phyloP scores from a whole-genome alignment of 441 rosid species.

The Gossypium lobatum region DNA sequence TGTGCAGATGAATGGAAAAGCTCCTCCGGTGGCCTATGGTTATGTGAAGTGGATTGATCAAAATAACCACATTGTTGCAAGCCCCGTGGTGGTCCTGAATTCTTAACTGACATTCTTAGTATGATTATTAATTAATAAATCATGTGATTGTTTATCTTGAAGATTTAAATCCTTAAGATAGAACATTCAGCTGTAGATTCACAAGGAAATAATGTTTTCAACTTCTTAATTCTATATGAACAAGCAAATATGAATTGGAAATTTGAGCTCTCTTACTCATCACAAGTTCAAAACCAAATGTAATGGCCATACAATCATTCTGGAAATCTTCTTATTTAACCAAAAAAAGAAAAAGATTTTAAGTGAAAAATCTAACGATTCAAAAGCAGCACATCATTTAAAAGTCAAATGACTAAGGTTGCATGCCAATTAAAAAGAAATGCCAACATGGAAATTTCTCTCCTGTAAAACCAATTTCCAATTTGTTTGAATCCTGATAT shows the following conservation, averaged over 20 bases:
- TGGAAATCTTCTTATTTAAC: not conserved
- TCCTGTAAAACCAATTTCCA: no score
- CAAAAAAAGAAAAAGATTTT: no score
- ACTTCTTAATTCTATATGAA: no score
- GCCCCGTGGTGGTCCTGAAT: conserved; percentile 33
- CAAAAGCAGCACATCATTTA: no score
- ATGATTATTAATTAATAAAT: not conserved
- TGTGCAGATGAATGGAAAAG: conserved; percentile 20
- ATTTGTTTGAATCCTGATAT: no score
- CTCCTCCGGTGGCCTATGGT: conserved; percentile 24
- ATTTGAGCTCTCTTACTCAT: not conserved
- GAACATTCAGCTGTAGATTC: not conserved
- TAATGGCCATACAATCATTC: not conserved
- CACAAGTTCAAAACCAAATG: not conserved
- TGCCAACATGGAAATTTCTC: no score
- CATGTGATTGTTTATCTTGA: not conserved
- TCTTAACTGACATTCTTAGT: not conserved
- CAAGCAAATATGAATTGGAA: not conserved
- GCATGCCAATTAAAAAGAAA: no score
- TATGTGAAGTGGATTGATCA: conserved; percentile 35
- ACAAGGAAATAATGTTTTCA: not conserved
- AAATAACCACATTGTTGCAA: conserved; percentile 25
- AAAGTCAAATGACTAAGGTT: no score
- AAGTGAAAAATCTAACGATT: no score
- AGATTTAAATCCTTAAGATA: not conserved